These are phyloP conservation scores for Exophiala aquamarina DNA, from an alignment of 2,329 filamentous ascomycete genomes.

Conservation along the genomic window DNA sequence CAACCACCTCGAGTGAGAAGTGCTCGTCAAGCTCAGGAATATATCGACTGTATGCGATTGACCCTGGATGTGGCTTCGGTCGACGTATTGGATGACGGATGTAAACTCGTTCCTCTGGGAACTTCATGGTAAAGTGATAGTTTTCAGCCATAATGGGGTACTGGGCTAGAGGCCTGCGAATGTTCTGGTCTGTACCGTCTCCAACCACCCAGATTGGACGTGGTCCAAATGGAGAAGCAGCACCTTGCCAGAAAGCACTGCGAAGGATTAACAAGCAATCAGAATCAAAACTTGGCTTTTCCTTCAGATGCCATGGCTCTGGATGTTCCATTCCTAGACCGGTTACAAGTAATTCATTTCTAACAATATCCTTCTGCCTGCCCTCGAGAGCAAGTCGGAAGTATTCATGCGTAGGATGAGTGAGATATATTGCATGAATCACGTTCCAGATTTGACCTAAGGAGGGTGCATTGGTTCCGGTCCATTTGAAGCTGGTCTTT, in stretches of 20 bases:
- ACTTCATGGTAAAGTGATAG: slow-evolving; percentile 40
- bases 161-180: slow-evolving; percentile 41
- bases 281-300: slow-evolving; percentile 2
- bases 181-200: slow-evolving; percentile 20
- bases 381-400: slow-evolving; percentile 38
- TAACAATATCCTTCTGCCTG: slow-evolving; percentile 28
- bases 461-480: slow-evolving; percentile 32
- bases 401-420: slow-evolving; percentile 34
- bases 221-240: slow-evolving; percentile 65
- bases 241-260: slow-evolving; percentile 68
- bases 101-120: slow-evolving; percentile 49
- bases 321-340: slow-evolving; percentile 47
- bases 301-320: slow-evolving; percentile 33
- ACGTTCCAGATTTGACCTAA: slow-evolving; percentile 42
- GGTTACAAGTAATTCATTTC: slow-evolving; percentile 33
- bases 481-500: slow-evolving; percentile 37
- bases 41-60: slow-evolving; percentile 74
- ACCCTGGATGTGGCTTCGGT: slow-evolving; percentile 69
- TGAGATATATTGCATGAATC: slow-evolving; percentile 39
- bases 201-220: slow-evolving; percentile 57
- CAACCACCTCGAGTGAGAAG: slow-evolving; percentile 72
- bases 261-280: slow-evolving; percentile 51
- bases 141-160: slow-evolving; percentile 42
- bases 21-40: slow-evolving; percentile 73
- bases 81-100: slow-evolving; percentile 70